Base-by-base conservation (phyloP, 257 asterid species). In the Solanum peruvianum region DNA sequence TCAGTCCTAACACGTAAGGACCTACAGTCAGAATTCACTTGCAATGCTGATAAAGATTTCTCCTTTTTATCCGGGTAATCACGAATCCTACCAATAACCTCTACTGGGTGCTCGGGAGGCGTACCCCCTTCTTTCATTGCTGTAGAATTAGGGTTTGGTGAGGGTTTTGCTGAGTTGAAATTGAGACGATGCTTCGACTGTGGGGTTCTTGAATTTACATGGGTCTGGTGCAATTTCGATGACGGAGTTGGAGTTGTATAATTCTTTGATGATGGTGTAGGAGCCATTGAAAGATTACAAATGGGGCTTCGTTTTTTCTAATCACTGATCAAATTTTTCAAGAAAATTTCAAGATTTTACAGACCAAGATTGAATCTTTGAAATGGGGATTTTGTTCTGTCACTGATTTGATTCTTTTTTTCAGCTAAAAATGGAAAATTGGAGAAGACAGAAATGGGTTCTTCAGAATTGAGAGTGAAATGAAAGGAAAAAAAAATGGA, bases 21-120 rank as follows among this genome's bases (percentile, higher is more conserved):
- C 71, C 93, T 92, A 2, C 88, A 83, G 20, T 94, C 96, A 0
- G 89, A 82, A 64, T 92, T 90, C n/a, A 94, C 58, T 20, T 93
- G 97, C 16, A 95, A 88, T 52, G 94, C 94, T 2, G 96, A 92
- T 10, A 90, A 87, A 71, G 82, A n/a, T 15, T 47, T 25, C 70
- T 73, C 88, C 72, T 90, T 95, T n/a, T 86, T 92, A 39, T 95
- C 99, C 0, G 98, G 95, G 85, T 90, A 89, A 86, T 97, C 96
- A 0, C 99, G 92, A 69, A 97, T 94, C 45, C 99, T 76, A 1
- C 98, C 98, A 1, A 97, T 91, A 2, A 97, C 99, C 87, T 97
- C 99, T 14, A 97, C 99, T 0, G 98, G 99, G 84, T 97, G 99
- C 89, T 97, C 98, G 0, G 97, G 85, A 5, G 93, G 88, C 8